Percentiles rank a stretch among this genome's conserved stretches.
These are phyloP conservation scores for Theileria orientalis DNA, from an alignment of 169 alveolate species.

Conservation along the genomic window DNA sequence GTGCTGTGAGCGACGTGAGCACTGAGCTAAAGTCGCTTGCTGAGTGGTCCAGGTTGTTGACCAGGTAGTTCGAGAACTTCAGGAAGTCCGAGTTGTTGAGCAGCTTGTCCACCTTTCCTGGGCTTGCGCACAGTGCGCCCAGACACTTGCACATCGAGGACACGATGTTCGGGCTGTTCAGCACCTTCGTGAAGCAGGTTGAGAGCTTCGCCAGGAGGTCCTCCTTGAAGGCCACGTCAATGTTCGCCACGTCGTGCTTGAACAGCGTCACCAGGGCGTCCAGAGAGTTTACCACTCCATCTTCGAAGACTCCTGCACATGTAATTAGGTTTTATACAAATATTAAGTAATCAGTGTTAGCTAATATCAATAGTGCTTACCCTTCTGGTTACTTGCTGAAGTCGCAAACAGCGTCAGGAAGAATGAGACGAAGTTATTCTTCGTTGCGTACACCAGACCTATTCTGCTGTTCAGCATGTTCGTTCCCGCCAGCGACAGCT, in stretches of 20 bases:
- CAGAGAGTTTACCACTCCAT: conserved; percentile 65
- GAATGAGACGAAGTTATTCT: neutral
- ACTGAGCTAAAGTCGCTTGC: conserved; percentile 15
- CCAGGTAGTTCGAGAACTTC: conserved; percentile 49
- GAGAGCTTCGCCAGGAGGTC: conserved; percentile 80
- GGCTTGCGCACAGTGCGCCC: conserved; percentile 85
- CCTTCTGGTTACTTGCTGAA: neutral
- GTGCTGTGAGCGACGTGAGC: conserved; percentile 68
- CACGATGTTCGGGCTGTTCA: conserved; percentile 78
- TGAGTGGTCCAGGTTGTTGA: conserved; percentile 49
- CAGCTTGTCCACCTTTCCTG: conserved; percentile 79
- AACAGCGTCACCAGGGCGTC: conserved; percentile 77
- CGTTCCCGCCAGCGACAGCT: conserved; percentile 60
- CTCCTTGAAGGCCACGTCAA: conserved; percentile 80
- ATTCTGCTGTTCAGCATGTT: conserved; percentile 67
- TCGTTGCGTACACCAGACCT: conserved; percentile 71
- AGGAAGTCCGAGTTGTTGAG: conserved; percentile 80
- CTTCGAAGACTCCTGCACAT: conserved; percentile 63
- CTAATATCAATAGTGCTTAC: neutral
- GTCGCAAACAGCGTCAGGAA: neutral
- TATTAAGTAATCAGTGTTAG: conserved; percentile 10
- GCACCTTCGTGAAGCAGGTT: conserved; percentile 77
- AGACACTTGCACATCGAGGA: conserved; percentile 85
- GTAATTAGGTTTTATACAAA: conserved; percentile 27
- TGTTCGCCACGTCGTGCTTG: conserved; percentile 79